phyloP scores from a whole-genome alignment of 805 yeast genomes.

The Torulaspora quercuum region DNA sequence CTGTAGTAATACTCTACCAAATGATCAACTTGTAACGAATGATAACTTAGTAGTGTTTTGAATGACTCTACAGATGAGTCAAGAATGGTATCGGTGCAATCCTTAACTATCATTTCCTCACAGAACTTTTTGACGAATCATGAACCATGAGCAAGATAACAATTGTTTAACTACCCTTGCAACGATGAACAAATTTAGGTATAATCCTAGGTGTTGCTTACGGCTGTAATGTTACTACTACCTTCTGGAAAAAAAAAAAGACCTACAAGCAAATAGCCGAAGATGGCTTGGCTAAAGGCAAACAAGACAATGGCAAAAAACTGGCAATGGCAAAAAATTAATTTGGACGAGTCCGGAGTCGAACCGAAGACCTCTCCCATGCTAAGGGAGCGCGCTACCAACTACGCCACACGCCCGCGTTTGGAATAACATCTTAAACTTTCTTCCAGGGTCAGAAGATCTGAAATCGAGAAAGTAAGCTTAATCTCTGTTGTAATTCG shows the following conservation, averaged over 20 bases:
- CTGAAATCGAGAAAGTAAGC: no score
- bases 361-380: conserved; percentile 80
- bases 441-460: no score
- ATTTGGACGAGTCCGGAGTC: conserved; percentile 72
- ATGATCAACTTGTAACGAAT: conserved; percentile 21
- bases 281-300: conserved; percentile 1
- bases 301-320: not conserved
- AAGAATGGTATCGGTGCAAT: not conserved
- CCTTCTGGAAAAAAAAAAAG: no score
- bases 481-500: no score
- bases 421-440: no score
- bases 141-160: no score
- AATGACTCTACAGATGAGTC: conserved; percentile 10
- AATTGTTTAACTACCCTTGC: no score
- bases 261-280: no score
- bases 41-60: conserved; percentile 19
- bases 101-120: not conserved
- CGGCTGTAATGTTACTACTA: no score
- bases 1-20: conserved; percentile 18
- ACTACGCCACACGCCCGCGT: conserved; percentile 77
- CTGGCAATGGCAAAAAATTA: conserved; percentile 8
- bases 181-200: no score
- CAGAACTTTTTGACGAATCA: no score
- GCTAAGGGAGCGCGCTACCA: conserved; percentile 82
- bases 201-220: no score